Conservation (phyloP, 148 eudicot genomes). For the Pharnaceum exiguum region DNA sequence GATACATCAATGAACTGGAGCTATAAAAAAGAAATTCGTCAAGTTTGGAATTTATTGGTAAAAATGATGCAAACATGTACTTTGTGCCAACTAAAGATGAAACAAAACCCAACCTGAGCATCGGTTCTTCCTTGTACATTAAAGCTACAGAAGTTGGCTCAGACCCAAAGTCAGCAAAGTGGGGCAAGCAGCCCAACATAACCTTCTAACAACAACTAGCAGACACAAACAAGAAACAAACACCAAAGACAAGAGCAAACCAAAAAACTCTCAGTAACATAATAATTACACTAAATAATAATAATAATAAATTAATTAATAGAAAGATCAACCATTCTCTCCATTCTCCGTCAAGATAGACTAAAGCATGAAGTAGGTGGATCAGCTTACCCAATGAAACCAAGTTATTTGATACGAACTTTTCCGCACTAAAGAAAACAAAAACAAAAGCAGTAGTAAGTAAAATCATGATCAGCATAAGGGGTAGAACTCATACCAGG, state of each 20-base stretch:
- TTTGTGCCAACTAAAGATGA: conserved; percentile 70
- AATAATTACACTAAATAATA: conserved; percentile 47
- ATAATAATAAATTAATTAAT: conserved; percentile 21
- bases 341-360: conserved; percentile 23
- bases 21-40: neutral
- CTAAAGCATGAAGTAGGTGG: conserved; percentile 40
- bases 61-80: conserved; percentile 60
- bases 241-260: conserved; percentile 92
- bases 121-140: conserved; percentile 77
- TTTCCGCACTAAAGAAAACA: conserved; percentile 77
- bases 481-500: conserved; percentile 47
- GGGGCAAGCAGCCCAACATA: conserved; percentile 94
- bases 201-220: conserved; percentile 88
- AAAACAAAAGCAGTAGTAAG: conserved; percentile 42
- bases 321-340: conserved; percentile 28
- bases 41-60: neutral
- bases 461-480: conserved; percentile 30
- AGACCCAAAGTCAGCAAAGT: conserved; percentile 98
- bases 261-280: conserved; percentile 86
- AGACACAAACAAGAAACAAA: conserved; percentile 94
- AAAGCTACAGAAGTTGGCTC: conserved; percentile 99
- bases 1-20: neutral
- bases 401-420: conserved; percentile 72
- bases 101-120: conserved; percentile 93
- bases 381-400: conserved; percentile 86